Conservation (phyloP, 805 yeast genomes). For the Spathaspora hagerdaliae region DNA sequence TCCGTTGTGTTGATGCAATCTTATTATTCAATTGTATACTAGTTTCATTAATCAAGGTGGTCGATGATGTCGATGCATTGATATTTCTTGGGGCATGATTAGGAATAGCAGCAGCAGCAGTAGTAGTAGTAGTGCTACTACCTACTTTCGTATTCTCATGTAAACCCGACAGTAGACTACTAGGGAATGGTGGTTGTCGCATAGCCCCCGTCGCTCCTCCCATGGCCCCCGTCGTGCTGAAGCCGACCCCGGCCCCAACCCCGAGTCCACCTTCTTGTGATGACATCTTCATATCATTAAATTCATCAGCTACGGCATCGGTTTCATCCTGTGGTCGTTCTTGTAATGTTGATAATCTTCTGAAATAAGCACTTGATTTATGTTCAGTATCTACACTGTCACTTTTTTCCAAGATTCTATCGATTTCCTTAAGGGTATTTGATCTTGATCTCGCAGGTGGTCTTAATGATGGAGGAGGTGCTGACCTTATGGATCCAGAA, state of each 20-base stretch:
- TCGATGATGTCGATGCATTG: conserved; percentile 8
- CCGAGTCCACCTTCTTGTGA: not conserved
- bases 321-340: conserved; percentile 40
- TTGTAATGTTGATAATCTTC: conserved; percentile 60
- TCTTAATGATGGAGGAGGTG: not conserved
- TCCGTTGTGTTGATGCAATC: conserved; percentile 1
- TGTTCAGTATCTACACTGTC: conserved; percentile 41
- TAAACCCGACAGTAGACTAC: conserved; percentile 9
- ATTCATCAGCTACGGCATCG: conserved; percentile 4
- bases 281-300: not conserved
- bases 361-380: conserved; percentile 59
- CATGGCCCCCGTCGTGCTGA: no score
- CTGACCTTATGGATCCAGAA: not conserved
- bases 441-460: conserved; percentile 25
- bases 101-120: no score
- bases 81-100: no score
- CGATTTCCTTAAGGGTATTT: conserved; percentile 33
- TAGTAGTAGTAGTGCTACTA: no score
- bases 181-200: not conserved
- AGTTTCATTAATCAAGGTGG: not conserved
- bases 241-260: no score
- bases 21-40: not conserved
- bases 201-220: no score
- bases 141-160: not conserved
- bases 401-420: conserved; percentile 31